These are phyloP conservation scores for Magnaporthiopsis poae DNA, from an alignment of 2,329 filamentous ascomycete species.

Conservation along the genomic window DNA sequence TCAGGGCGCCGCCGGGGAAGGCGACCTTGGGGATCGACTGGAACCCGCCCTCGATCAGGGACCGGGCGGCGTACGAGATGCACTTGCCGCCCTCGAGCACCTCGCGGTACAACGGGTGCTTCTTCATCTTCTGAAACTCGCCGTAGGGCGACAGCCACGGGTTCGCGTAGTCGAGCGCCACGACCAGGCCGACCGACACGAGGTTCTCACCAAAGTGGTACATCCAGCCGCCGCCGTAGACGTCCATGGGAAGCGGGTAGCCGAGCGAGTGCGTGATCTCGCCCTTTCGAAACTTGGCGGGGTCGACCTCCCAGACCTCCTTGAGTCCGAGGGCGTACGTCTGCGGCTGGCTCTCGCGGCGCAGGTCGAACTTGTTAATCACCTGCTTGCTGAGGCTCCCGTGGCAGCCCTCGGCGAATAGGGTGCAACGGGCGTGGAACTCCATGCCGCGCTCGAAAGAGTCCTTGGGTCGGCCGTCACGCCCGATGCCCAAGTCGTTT, in stretches of 20 bases:
- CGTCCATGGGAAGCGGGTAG: conserved; percentile 77
- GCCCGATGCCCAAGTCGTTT: conserved; percentile 79
- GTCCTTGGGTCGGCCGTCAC: conserved; percentile 76
- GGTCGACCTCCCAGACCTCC: conserved; percentile 93
- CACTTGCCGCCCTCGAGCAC: conserved; percentile 94
- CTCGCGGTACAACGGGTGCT: conserved; percentile 79
- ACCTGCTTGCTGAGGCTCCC: conserved; percentile 92
- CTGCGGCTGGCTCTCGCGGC: conserved; percentile 81
- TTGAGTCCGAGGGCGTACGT: conserved; percentile 93
- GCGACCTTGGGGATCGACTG: conserved; percentile 96
- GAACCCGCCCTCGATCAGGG: conserved; percentile 87
- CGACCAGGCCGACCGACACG: conserved; percentile 82
- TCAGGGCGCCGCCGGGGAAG: conserved; percentile 88
- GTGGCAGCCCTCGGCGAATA: conserved; percentile 86
- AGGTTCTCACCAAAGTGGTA: conserved; percentile 98
- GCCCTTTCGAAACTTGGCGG: conserved; percentile 83
- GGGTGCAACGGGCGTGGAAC: conserved; percentile 83
- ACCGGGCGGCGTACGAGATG: conserved; percentile 87
- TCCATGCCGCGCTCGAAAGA: conserved; percentile 96
- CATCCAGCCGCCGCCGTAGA: conserved; percentile 97
- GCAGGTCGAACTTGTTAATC: conserved; percentile 83
- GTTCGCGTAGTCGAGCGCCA: conserved; percentile 90
- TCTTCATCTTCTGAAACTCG: conserved; percentile 98
- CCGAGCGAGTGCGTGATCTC: conserved; percentile 84
- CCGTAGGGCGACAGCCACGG: conserved; percentile 91